Evolutionary conservation across 2,329 filamentous ascomycete genomes (phyloP), one percentile per base, ranked within the genome.

Genomic region (Epichloe brachyelytri): DNA sequence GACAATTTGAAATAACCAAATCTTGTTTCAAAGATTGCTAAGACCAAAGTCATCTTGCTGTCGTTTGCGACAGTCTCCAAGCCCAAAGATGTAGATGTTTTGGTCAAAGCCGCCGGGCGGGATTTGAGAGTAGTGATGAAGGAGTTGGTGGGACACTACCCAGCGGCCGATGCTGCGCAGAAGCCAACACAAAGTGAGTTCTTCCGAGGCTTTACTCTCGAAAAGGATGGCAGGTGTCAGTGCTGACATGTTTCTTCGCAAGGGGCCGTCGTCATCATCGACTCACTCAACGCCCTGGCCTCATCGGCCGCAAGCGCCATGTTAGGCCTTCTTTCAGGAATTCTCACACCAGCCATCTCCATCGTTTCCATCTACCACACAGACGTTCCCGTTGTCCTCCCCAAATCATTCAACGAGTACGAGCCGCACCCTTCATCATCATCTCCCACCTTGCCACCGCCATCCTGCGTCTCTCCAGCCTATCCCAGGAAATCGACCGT

Each of bases 391-490:
- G 66, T 80, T 26, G 59, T 71, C 50, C 66, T 76, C 67, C 66
- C 63, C 33, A 67, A 52, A 37, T 62, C 64, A 7, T 67, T 64
- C 49, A 69, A 66, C 57, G 73, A 78, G 60, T 82, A 87, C 66
- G 71, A 78, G 17, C 88, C 89, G 1, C 70, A 80, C 30, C 81
- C 0, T 73, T 94, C 12, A 82, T 82, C 1, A 71, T 89, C 1
- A 74, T 97, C 20, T 79, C 77, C 44, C 94, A 94, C 67, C 81
- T 96, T 52, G 87, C 90, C n/a, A 98, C 93, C 3, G 84, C 88
- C 3, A 78, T 97, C 49, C 75, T 97, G 53, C 82, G 79, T 4
- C 74, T 86, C 0, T 81, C 84, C 39, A 86, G 82, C 14, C 76
- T 96, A 39, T 71, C 80, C 7, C 88, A 96, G 58, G 78, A 86